These are phyloP conservation scores for Tuber calosporum DNA, from an alignment of 495 filamentous ascomycete species.

Conservation along the genomic window DNA sequence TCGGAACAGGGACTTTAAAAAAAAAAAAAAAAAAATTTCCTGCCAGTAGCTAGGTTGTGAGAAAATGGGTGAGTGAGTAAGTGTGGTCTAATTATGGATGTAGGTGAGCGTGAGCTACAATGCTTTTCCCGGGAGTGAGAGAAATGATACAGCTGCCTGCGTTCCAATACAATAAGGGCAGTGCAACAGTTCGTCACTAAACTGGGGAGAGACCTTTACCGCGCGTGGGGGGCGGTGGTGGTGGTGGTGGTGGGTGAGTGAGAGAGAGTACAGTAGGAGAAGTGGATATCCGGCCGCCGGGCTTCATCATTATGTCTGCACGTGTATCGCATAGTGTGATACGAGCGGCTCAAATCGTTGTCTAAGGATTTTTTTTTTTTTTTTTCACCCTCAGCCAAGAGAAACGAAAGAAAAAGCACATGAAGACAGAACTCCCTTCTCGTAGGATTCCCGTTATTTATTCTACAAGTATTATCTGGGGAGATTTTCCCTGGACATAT, in stretches of 20 bases:
- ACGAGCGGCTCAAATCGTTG: background rate
- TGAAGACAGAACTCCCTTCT: background rate
- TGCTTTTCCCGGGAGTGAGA: conserved; percentile 3
- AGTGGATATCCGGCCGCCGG: conserved; percentile 16
- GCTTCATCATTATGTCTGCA: conserved; percentile 12
- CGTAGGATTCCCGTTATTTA: background rate
- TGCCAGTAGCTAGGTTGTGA: background rate
- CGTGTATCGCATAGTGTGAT: conserved; percentile 12
- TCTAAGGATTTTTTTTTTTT: background rate
- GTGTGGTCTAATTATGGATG: background rate
- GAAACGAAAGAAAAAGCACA: background rate
- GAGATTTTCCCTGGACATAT: background rate
- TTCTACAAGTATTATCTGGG: background rate
- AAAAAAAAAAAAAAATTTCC: background rate
- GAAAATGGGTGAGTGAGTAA: background rate
- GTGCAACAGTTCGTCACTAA: conserved; percentile 22
- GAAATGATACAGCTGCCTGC: conserved; percentile 12
- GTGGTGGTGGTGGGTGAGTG: conserved; percentile 17
- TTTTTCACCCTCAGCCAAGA: background rate
- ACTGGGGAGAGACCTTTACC: conserved; percentile 11
- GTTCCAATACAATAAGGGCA: conserved; percentile 22
- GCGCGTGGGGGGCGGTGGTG: conserved; percentile 9
- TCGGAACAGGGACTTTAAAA: conserved; percentile 2
- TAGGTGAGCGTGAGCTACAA: conserved; percentile 6
- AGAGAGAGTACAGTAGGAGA: background rate